Conservation (phyloP, 2,329 filamentous ascomycete species). For the Nannizzia gypsea region DNA sequence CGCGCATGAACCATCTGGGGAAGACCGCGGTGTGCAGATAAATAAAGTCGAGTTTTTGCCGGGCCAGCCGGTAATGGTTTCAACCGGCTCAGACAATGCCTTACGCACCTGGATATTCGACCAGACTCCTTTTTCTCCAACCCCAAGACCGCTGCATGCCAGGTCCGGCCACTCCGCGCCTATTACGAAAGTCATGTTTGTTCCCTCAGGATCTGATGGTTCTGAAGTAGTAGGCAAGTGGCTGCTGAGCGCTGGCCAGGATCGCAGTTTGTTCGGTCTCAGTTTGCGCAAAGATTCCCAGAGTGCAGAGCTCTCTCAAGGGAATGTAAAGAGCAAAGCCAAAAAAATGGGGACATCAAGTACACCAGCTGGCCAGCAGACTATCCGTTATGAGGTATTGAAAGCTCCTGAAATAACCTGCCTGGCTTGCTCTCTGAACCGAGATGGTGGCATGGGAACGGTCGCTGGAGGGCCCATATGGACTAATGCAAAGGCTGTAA, state of each 20-base stretch:
- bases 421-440: conserved; percentile 81
- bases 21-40: conserved; percentile 56
- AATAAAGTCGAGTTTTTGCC: conserved; percentile 80
- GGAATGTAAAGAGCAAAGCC: conserved; percentile 72
- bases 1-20: conserved; percentile 57
- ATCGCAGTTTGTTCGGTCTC: conserved; percentile 92
- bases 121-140: conserved; percentile 73
- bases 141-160: conserved; percentile 73
- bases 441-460: conserved; percentile 85
- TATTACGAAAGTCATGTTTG: conserved; percentile 68
- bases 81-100: conserved; percentile 84
- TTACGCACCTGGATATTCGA: conserved; percentile 96
- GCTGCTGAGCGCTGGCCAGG: conserved; percentile 78
- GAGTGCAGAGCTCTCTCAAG: conserved; percentile 85
- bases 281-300: conserved; percentile 90
- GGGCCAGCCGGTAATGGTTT: conserved; percentile 81
- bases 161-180: conserved; percentile 82
- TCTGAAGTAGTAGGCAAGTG: conserved; percentile 83
- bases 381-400: conserved; percentile 37
- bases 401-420: conserved; percentile 88
- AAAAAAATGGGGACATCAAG: conserved; percentile 48
- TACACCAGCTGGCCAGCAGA: conserved; percentile 13
- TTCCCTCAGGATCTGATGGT: conserved; percentile 81
- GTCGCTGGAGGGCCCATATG: conserved; percentile 69
- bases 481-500: conserved; percentile 60